phyloP scores from a whole-genome alignment of 2,329 filamentous ascomycete species.

The Thelonectria blattea region DNA sequence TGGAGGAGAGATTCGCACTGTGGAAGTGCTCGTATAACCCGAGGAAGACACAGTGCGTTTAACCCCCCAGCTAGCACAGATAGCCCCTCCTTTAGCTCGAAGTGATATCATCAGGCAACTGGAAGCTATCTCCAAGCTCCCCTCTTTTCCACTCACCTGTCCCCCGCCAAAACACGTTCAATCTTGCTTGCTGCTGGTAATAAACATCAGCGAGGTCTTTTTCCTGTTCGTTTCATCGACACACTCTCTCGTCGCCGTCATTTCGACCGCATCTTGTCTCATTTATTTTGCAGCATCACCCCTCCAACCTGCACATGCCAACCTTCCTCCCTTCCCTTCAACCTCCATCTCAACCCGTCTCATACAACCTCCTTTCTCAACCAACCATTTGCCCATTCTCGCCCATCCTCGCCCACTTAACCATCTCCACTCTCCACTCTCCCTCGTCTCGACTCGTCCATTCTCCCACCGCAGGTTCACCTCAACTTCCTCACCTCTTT shows the following conservation, averaged over 20 bases:
- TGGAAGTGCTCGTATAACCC: too few relatives aligned
- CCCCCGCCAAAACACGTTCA: background rate
- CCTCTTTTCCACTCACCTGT: slow-evolving; percentile 23
- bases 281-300: too few relatives aligned
- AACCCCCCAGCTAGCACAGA: slow-evolving; percentile 26
- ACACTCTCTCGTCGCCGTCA: too few relatives aligned
- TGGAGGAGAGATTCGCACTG: slow-evolving; percentile 20
- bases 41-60: too few relatives aligned
- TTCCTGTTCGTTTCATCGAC: too few relatives aligned
- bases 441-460: slow-evolving; percentile 13
- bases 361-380: slow-evolving; percentile 10
- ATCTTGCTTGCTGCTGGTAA: background rate
- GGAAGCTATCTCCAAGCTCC: slow-evolving; percentile 39
- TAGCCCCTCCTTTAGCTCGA: slow-evolving; percentile 38
- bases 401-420: slow-evolving; percentile 7
- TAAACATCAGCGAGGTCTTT: too few relatives aligned
- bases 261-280: background rate
- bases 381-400: slow-evolving; percentile 22
- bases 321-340: background rate
- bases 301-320: background rate
- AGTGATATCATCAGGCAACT: slow-evolving; percentile 36
- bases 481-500: slow-evolving; percentile 3
- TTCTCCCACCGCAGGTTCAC: slow-evolving; percentile 22
- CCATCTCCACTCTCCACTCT: slow-evolving; percentile 20
- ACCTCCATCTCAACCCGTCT: background rate